These are phyloP conservation scores for Dacryopinax spathularia DNA, from an alignment of 768 basidiomycete genomes.

Conservation along the genomic window DNA sequence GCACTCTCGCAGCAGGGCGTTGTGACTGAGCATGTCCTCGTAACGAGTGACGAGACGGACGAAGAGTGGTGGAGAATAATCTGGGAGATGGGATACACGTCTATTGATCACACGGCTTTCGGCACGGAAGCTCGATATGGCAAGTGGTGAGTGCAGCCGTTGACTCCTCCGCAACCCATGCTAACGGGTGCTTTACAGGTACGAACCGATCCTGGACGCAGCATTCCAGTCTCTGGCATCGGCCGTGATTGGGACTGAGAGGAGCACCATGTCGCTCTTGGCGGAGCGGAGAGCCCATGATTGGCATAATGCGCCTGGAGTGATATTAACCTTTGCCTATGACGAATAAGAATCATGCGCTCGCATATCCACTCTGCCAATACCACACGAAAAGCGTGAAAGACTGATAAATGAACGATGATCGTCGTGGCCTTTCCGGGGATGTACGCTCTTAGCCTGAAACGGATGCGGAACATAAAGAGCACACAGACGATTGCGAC, in stretches of 20 bases:
- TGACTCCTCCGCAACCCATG: not conserved
- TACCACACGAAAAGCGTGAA: too few relatives aligned
- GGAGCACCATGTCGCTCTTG: conserved; percentile 56
- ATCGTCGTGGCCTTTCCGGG: too few relatives aligned
- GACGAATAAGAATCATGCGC: too few relatives aligned
- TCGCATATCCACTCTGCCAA: too few relatives aligned
- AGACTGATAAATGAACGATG: too few relatives aligned
- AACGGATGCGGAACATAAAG: too few relatives aligned
- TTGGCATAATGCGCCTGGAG: conserved; percentile 37
- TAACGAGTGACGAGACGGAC: not conserved
- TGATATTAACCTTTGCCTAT: too few relatives aligned
- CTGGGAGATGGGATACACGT: not conserved
- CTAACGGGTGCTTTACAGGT: conserved; percentile 29
- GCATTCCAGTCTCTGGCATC: conserved; percentile 51
- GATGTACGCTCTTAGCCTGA: too few relatives aligned
- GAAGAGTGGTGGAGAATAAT: not conserved
- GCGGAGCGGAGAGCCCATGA: conserved; percentile 52
- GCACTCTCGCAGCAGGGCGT: not conserved
- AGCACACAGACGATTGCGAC: too few relatives aligned
- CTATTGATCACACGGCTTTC: not conserved
- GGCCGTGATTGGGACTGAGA: conserved; percentile 59
- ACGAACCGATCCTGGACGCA: conserved; percentile 50
- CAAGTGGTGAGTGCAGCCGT: not conserved
- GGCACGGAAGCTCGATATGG: not conserved
- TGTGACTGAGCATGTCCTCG: not conserved